Conservation (phyloP, 495 filamentous ascomycete species). For the Xylaria flabelliformis region DNA sequence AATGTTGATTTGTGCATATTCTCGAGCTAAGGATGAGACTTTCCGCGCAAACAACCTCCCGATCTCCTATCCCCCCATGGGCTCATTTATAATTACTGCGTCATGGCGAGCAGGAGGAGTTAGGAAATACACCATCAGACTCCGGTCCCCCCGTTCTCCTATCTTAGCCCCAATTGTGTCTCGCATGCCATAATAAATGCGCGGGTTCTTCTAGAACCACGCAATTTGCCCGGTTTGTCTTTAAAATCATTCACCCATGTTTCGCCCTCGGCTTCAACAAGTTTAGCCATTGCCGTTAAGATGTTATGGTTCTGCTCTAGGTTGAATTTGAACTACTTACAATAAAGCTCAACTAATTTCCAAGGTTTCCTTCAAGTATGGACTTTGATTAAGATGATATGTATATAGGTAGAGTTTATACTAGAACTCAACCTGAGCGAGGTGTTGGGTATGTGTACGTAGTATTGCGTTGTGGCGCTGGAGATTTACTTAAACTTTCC, state of each 20-base stretch:
- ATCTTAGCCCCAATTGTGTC: neutral
- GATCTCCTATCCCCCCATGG: neutral
- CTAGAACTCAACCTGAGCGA: neutral
- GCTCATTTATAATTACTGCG: neutral
- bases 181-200: neutral
- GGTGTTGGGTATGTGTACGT: neutral
- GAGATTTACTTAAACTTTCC: conserved; percentile 20
- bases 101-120: neutral
- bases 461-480: neutral
- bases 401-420: neutral
- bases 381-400: neutral
- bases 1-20: neutral
- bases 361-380: neutral
- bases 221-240: no score
- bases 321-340: neutral
- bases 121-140: neutral
- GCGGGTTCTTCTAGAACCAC: no score
- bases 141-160: neutral
- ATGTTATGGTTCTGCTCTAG: neutral
- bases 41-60: neutral
- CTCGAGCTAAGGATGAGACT: neutral
- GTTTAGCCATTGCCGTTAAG: neutral
- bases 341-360: neutral
- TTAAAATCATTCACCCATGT: no score
- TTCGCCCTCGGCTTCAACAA: neutral